Evolutionary conservation across 2,329 filamentous ascomycete species (phyloP), one percentile per base, ranked within the genome.

Genomic region (Colletotrichum salicis): DNA sequence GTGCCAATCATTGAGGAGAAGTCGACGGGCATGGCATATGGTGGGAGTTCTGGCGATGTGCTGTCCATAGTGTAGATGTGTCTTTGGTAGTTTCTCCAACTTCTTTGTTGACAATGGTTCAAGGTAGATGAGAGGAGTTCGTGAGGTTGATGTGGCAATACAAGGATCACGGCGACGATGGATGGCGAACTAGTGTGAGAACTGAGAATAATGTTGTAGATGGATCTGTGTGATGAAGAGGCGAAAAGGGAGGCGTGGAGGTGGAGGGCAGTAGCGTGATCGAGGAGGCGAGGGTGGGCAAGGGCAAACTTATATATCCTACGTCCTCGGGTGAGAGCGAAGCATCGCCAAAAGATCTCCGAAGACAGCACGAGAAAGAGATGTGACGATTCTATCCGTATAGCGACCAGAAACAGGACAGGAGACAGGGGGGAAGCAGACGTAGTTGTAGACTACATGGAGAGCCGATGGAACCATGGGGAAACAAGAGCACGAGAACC

Each of bases 11-110:
- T 55, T 24, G 69, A 48, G 7, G 58, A 52, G 51, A 67, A 52
- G 29, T 37, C 64, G 10, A 37, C 29, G 11, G 52, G 31, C 70
- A 72, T 72, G 35, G 51, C 54, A 45, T 70, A 63, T 33, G 70
- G 19, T 2, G 51, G 52, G 19, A 62, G 48, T 12, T 71, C 68
- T 19, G 57, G 31, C 15, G 58, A 67, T 57, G 57, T 51, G 15
- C 57, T 67, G 64, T 67, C 33, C 68, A 67, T 71, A 12, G 48
- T 10, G 37, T 37, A 8, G 41, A 24, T 29, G 29, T 27, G 51
- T n/a, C 27, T 45, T 45, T 54, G 29, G 5, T 45, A 8, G 35
- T n/a, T 4, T 6, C 27, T 31, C 15, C 45, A 1, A 12, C 12
- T 13, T 45, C 48, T 5, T 33, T n/a, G 51, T 22, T 22, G 57